Evolutionary conservation across 129 eudicot genomes (phyloP).

Genomic region (Helichrysum umbraculigerum): DNA sequence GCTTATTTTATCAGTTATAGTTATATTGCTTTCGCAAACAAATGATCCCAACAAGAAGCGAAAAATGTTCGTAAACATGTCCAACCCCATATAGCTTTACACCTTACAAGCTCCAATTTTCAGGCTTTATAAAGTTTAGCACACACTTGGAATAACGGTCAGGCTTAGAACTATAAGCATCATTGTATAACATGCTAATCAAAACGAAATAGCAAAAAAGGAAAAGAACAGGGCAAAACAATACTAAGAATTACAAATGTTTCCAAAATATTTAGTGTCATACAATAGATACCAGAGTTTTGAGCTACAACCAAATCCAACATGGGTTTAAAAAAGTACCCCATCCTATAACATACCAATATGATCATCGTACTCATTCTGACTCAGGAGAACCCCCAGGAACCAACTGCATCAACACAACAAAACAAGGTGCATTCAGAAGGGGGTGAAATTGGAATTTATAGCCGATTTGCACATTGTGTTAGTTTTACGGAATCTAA

Average conservation of each 20-base stretch:
- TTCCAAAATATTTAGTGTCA: conserved; percentile 10
- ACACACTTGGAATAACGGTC: neutral
- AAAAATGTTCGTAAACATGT: no score
- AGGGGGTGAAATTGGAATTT: neutral
- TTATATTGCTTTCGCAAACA: no score
- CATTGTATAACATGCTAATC: neutral
- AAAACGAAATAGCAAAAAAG: neutral
- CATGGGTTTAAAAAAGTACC: conserved; percentile 36
- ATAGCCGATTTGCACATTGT: neutral
- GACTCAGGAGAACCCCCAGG: conserved; percentile 76
- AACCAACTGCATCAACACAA: conserved; percentile 49
- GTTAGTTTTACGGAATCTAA: neutral
- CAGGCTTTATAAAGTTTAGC: no score
- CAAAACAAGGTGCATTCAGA: neutral
- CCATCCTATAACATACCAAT: conserved; percentile 25
- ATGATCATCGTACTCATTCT: conserved; percentile 41
- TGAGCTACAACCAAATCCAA: conserved; percentile 25
- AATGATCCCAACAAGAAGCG: no score
- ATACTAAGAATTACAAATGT: conserved; percentile 18
- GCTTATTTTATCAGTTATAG: no score
- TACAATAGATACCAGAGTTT: neutral
- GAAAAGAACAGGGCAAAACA: neutral
- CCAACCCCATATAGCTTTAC: no score
- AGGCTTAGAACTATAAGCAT: neutral
- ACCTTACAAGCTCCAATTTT: neutral